phyloP scores from a whole-genome alignment of 495 filamentous ascomycete genomes.

The Annulohypoxylon maeteangense region DNA sequence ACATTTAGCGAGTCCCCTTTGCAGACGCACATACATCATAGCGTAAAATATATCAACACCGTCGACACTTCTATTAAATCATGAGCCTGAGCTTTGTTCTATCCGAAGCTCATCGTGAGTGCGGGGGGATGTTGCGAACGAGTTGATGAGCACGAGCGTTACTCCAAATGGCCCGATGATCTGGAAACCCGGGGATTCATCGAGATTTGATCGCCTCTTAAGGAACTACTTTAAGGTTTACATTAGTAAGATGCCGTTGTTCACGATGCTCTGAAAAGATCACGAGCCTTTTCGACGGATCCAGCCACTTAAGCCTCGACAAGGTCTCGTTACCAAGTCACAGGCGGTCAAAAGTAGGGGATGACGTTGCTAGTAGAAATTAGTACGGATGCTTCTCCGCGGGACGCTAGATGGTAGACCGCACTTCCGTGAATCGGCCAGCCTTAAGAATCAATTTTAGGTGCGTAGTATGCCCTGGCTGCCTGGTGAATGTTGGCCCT shows the following conservation, averaged over 20 bases:
- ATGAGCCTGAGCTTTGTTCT: constrained; percentile 11
- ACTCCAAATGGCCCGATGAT: constrained; percentile 17
- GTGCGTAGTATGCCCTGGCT: constrained; percentile 3
- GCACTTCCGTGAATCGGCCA: constrained; percentile 5
- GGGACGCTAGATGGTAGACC: constrained; percentile 9
- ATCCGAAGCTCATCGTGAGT: constrained; percentile 11
- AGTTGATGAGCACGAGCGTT: constrained; percentile 12
- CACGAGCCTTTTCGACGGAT: constrained; percentile 11
- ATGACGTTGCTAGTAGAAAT: constrained; percentile 30
- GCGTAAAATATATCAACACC: constrained; percentile 13
- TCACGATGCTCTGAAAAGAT: constrained; percentile 16
- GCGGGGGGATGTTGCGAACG: constrained; percentile 24
- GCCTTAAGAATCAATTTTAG: background rate
- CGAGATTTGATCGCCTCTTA: constrained; percentile 13
- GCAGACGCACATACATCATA: constrained; percentile 15
- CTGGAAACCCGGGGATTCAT: constrained; percentile 21
- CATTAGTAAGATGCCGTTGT: constrained; percentile 19
- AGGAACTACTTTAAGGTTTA: background rate
- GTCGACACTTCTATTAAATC: background rate
- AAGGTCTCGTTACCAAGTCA: constrained; percentile 22
- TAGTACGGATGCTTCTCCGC: constrained; percentile 21
- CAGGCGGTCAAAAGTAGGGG: constrained; percentile 18
- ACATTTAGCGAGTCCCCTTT: constrained; percentile 25
- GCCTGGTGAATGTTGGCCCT: constrained; percentile 1
- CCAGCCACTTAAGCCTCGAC: constrained; percentile 3